These are phyloP conservation scores for Eucalyptus marginata DNA, from an alignment of 345 rosid species.

Conservation along the genomic window DNA sequence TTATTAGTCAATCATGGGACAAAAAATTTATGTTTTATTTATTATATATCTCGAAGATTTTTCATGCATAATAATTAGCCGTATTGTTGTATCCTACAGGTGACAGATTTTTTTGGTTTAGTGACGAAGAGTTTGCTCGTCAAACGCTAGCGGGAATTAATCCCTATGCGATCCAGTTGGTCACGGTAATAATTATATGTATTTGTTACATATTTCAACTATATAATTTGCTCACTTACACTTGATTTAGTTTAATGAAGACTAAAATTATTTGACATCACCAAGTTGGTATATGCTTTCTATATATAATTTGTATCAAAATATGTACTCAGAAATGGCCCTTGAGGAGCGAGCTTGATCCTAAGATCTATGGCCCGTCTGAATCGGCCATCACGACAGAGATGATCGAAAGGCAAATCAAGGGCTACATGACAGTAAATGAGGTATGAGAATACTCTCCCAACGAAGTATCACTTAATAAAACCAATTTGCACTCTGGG, in stretches of 20 bases:
- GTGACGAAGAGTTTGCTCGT: constrained; percentile 70
- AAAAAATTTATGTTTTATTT: background rate
- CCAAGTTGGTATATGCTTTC: background rate
- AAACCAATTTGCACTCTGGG: background rate
- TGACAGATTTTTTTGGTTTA: constrained; percentile 60
- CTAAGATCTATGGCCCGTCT: constrained; percentile 42
- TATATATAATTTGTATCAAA: background rate
- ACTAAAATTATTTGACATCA: background rate
- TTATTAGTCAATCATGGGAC: background rate
- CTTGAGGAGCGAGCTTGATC: constrained; percentile 59
- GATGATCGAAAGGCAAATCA: constrained; percentile 32
- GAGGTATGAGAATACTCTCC: constrained; percentile 15
- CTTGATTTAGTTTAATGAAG: background rate
- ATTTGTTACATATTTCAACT: background rate
- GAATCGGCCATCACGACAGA: constrained; percentile 62
- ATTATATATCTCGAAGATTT: background rate
- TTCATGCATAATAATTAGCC: background rate
- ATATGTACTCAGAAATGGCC: constrained; percentile 66
- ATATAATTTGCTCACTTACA: background rate
- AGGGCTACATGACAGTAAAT: constrained; percentile 31
- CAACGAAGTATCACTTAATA: background rate
- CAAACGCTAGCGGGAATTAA: constrained; percentile 75
- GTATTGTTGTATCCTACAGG: constrained; percentile 12
- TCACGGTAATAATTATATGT: constrained; percentile 24
- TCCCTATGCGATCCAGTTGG: constrained; percentile 34